A percentile compares a stretch with the other conserved stretches of the same genome.
Conservation (phyloP, 257 asterid genomes). For the Solanum bulbocastanum region DNA sequence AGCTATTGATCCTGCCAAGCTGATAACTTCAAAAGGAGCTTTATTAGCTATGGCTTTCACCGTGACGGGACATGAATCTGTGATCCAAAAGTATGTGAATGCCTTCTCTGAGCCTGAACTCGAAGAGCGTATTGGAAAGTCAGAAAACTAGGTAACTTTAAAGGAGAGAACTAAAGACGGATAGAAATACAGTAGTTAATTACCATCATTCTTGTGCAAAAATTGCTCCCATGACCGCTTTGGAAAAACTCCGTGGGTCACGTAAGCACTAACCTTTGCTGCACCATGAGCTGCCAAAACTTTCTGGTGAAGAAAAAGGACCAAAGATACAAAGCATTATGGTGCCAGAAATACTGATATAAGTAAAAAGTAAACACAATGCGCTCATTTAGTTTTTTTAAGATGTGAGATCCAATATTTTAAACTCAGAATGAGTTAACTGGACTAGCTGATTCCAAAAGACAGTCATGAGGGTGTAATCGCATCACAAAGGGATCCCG, state of each 20-base stretch:
- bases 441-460: neutral
- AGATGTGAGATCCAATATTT: neutral
- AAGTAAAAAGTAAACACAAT: neutral
- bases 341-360: neutral
- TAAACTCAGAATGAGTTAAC: neutral
- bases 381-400: neutral
- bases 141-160: neutral
- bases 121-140: neutral
- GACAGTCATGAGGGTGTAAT: neutral
- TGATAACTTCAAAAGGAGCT: constrained; percentile 84
- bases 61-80: constrained; percentile 78
- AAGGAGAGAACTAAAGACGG: neutral
- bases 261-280: constrained; percentile 84
- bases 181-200: neutral
- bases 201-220: constrained; percentile 61
- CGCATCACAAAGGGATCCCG: neutral
- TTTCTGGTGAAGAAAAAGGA: constrained; percentile 39
- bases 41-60: constrained; percentile 50
- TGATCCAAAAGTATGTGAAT: constrained; percentile 82
- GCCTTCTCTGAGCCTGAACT: constrained; percentile 22
- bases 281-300: constrained; percentile 89
- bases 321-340: neutral
- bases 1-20: constrained; percentile 88
- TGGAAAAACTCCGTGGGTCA: constrained; percentile 85
- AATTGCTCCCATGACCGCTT: constrained; percentile 75